Conservation (phyloP, 2,329 filamentous ascomycete genomes). For the Venturia nashicola region DNA sequence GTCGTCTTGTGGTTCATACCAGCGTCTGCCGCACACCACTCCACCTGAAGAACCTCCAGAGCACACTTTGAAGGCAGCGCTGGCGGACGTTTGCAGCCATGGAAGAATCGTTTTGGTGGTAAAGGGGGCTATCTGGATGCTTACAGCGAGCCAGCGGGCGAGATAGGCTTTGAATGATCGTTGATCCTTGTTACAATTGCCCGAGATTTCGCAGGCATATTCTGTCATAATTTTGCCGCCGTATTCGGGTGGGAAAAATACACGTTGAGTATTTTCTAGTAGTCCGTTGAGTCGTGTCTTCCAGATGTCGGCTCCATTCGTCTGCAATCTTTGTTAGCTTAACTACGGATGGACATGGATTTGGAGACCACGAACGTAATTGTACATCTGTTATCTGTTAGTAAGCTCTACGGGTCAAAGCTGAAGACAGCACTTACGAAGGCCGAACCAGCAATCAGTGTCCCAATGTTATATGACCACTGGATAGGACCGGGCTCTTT, state of each 20-base stretch:
- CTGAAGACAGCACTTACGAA: constrained; percentile 1
- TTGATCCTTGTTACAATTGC: constrained; percentile 59
- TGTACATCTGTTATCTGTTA: not conserved
- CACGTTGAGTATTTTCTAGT: constrained; percentile 27
- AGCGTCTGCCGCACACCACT: constrained; percentile 33
- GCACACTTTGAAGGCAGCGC: constrained; percentile 52
- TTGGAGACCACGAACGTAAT: not conserved
- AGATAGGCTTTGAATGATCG: constrained; percentile 60
- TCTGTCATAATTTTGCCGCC: constrained; percentile 50
- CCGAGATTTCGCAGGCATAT: constrained; percentile 48
- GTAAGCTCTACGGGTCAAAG: not conserved
- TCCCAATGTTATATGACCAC: constrained; percentile 55
- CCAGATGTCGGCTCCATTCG: constrained; percentile 41
- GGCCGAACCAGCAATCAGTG: constrained; percentile 47
- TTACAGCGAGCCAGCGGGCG: constrained; percentile 50
- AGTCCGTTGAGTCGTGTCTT: constrained; percentile 39
- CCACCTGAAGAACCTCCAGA: constrained; percentile 38
- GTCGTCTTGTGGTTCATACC: constrained; percentile 17
- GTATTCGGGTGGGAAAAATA: constrained; percentile 38
- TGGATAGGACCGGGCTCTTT: constrained; percentile 27
- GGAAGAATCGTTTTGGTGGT: constrained; percentile 43
- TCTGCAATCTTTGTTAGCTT: constrained; percentile 44
- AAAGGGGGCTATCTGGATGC: constrained; percentile 50
- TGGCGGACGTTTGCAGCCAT: constrained; percentile 44
- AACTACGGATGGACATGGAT: constrained; percentile 33